Evolutionary conservation across 495 filamentous ascomycete genomes (phyloP), one percentile per base, ranked within the genome.

Genomic region (Gamarada debralockiae): DNA sequence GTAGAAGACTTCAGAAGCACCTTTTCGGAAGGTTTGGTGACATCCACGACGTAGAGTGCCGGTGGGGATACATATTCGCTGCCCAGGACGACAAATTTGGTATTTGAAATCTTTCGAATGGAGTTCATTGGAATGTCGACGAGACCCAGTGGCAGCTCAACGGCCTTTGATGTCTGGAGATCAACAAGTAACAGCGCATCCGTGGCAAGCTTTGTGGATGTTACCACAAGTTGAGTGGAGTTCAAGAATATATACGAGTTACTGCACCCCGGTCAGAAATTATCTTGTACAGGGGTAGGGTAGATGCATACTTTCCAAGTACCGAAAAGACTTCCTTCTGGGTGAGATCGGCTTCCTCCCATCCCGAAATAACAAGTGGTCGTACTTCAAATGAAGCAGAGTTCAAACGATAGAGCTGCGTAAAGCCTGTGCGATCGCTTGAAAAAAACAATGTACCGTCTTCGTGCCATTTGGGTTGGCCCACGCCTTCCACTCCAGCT

Each of bases 391-490:
- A 22, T 3, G 42, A 27, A n/a, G 18, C 4, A 10, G 4, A 20
- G 22, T 38, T n/a, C 34, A 37, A 24, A 39, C 47, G 47, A 50
- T 50, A 50, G 7, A 50, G 47, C 33, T 50, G 47, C 4, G 15
- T 4, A 39, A 21, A 50, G 10, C 47, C 47, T 9, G 31, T 38
- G 17, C 34, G 29, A 50, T 50, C 33, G 23, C 47, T 50, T 23
- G 22, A 10, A 27, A 50, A 50, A 17, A 50, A 50, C 18, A 50
- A 40, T 18, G 47, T 50, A 5, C 47, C 33, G 17, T 38, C 33
- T 13, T 23, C 20, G n/a, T 40, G n/a, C 47, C 47, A 50, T 37
- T 27, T 37, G 17, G 47, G 47, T 39, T 50, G 47, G 5, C 47
- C 9, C 5, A 39, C 20, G 17, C 31, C 5, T 27, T 50, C 47